phyloP scores from a whole-genome alignment of 495 filamentous ascomycete species.

The Beverwykella pulmonaria region DNA sequence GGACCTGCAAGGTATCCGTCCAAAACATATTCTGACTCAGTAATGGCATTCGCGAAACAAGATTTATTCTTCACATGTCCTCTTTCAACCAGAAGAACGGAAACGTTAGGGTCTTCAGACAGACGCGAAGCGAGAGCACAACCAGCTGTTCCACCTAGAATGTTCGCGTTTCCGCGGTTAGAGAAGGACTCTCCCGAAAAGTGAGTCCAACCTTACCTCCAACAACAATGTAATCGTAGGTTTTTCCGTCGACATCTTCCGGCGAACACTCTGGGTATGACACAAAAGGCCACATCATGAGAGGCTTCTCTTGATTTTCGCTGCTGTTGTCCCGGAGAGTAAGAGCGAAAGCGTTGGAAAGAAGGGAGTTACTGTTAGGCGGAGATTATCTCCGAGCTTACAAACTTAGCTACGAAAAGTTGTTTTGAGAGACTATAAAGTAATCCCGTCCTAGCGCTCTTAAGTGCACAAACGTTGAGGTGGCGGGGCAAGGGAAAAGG shows the following conservation, averaged over 20 bases:
- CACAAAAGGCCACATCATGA: conserved; percentile 21
- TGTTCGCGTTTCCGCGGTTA: conserved; percentile 9
- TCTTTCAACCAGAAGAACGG: conserved; percentile 27
- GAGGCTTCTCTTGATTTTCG: conserved; percentile 11
- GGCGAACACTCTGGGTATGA: conserved; percentile 24
- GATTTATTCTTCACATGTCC: conserved; percentile 27
- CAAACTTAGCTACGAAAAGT: not conserved
- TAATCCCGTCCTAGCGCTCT: not conserved
- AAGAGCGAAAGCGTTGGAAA: not conserved
- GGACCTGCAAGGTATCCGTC: conserved; percentile 26
- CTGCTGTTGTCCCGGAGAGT: not conserved
- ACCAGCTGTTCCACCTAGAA: conserved; percentile 23
- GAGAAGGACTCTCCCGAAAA: not conserved
- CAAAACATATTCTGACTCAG: conserved; percentile 26
- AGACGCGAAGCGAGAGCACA: conserved; percentile 28
- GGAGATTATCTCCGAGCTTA: not conserved
- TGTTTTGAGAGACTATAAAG: not conserved
- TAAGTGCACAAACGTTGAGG: not conserved
- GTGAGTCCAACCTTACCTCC: conserved; percentile 18
- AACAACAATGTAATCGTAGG: conserved; percentile 28
- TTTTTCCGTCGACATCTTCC: conserved; percentile 15
- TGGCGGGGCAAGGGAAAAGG: not conserved
- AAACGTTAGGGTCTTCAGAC: conserved; percentile 21
- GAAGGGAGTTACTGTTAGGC: not conserved
- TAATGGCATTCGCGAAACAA: conserved; percentile 27